Evolutionary conservation across 2,329 filamentous ascomycete genomes (phyloP), one percentile per base, ranked within the genome.

Genomic region (Emydomyces testavorans): DNA sequence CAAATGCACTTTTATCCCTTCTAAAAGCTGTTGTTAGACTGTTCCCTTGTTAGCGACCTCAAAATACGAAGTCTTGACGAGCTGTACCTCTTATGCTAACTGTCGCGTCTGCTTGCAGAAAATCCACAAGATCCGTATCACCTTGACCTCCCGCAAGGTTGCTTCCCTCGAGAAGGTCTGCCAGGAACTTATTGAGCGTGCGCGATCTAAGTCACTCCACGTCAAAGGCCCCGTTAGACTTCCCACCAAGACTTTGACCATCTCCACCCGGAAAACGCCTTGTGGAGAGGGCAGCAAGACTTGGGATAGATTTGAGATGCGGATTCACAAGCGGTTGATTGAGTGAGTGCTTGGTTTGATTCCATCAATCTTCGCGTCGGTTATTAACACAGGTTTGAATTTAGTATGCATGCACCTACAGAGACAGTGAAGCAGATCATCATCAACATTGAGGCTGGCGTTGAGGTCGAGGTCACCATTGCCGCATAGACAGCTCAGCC

Each of bases 211-310:
- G 89, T 88, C 93, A 70, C 85, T 98, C 66, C 84, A 85, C 70
- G 87, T 94, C 77, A 96, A 96, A 84, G 90, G 92, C 67, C 88
- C 90, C 69, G 90, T 96, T 73, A 88, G 90, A 67, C 84, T 95
- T 65, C 88, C 92, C 64, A 95, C 89, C 77, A 94, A 95, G 83
- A 86, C 80, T 71, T 80, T 96, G 66, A 87, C 92, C 79, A 81
- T 94, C 78, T 87, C 85, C 70, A 94, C 92, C 78, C 85, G 92
- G 68, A 98, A 98, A 85, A 96, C 92, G 58, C 92, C 92, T 71
- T 92, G 85, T 76, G 92, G 92, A 85, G 92, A 98, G 82, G 92
- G 92, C 76, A 93, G 85, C 74, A 98, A 98, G 87, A 98, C 92
- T 68, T 98, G 92, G 92, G 92, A 96, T 72, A 82, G 79, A 72